These are phyloP conservation scores for Polychaeton citri DNA, from an alignment of 2,329 filamentous ascomycete species.

Conservation along the genomic window DNA sequence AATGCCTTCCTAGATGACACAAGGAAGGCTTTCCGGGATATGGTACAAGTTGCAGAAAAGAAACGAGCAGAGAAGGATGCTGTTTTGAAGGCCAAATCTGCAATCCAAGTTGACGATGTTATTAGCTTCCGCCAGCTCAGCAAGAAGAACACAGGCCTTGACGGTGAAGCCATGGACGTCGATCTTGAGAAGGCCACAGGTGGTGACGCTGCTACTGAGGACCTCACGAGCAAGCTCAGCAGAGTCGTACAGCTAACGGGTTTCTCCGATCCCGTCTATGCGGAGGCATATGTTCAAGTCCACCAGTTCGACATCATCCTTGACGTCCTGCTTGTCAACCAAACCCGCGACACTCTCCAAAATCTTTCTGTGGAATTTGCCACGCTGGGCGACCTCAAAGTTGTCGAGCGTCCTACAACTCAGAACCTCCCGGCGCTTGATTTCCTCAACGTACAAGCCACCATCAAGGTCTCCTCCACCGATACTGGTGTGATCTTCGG, in stretches of 20 bases:
- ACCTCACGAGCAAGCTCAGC: slow-evolving; percentile 85
- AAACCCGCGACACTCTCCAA: slow-evolving; percentile 90
- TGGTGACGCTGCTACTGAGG: slow-evolving; percentile 70
- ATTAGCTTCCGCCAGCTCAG: slow-evolving; percentile 84
- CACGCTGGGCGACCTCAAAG: slow-evolving; percentile 94
- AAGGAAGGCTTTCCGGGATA: slow-evolving; percentile 84
- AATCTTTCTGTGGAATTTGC: slow-evolving; percentile 97
- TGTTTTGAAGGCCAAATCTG: slow-evolving; percentile 80
- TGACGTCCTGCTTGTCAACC: slow-evolving; percentile 92
- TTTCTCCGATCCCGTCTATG: slow-evolving; percentile 96
- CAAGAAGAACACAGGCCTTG: slow-evolving; percentile 65
- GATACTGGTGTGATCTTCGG: slow-evolving; percentile 98
- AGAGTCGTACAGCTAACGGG: slow-evolving; percentile 93
- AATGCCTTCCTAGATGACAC: slow-evolving; percentile 90
- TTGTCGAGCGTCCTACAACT: slow-evolving; percentile 89
- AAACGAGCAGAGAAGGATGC: slow-evolving; percentile 94
- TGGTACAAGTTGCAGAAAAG: slow-evolving; percentile 96
- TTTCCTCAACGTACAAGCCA: slow-evolving; percentile 96
- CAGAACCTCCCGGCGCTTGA: slow-evolving; percentile 92
- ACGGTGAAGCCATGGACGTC: slow-evolving; percentile 65
- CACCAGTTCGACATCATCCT: slow-evolving; percentile 98
- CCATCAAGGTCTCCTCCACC: slow-evolving; percentile 95
- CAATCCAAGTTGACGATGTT: slow-evolving; percentile 90
- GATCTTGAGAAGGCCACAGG: slow-evolving; percentile 92
- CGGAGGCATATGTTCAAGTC: slow-evolving; percentile 97